Evolutionary conservation across 2,329 filamentous ascomycete species (phyloP), one percentile per base, ranked within the genome.

Genomic region (Verticillium dahliae): DNA sequence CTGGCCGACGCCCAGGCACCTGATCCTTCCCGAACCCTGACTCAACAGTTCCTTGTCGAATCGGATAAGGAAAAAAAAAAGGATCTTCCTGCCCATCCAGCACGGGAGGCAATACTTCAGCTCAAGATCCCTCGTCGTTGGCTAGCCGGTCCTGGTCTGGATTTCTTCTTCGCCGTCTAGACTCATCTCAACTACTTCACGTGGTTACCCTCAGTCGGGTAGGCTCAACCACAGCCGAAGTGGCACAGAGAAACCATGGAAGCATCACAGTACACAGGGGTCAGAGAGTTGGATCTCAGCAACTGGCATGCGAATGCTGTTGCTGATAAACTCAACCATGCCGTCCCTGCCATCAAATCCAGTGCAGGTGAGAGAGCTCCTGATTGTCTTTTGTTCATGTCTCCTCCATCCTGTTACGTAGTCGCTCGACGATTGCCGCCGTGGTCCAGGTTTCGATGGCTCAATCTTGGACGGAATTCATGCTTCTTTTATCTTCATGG

Each of bases 161-260:
- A 27, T 27, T 27, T 4, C 27, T 27, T 27, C 27, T 27, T 27
- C 27, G 27, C 27, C 27, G 27, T 27, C 27, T 27, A 27, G 27
- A 27, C 27, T 27, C 27, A 27, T 27, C 27, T 27, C 27, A 27
- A 3, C 27, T 27, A 27, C 27, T 27, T n/a, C 39, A 22, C 45
- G 9, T 22, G 9, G 45, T 50, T 18, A 18, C 18, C 2, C 18
- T 27, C 45, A n/a, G 11, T 50, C 18, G 18, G 27, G 45, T 27
- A 6, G 45, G 9, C 7, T 50, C 22, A 80, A 80, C 73, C 7
- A 71, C 78, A 4, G 73, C 91, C 27, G 89, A 87, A 57, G 91
- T 88, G 66, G 90, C 90, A 1, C 81, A 91, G 68, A 92, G 92
- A 80, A 91, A 88, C 69, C 58, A 75, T 74, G 72, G 72, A 70